Percentiles rank a stretch among this genome's conserved stretches.
phyloP scores from a whole-genome alignment of 2,329 filamentous ascomycete species.

The Alternaria hordeiaustralica region DNA sequence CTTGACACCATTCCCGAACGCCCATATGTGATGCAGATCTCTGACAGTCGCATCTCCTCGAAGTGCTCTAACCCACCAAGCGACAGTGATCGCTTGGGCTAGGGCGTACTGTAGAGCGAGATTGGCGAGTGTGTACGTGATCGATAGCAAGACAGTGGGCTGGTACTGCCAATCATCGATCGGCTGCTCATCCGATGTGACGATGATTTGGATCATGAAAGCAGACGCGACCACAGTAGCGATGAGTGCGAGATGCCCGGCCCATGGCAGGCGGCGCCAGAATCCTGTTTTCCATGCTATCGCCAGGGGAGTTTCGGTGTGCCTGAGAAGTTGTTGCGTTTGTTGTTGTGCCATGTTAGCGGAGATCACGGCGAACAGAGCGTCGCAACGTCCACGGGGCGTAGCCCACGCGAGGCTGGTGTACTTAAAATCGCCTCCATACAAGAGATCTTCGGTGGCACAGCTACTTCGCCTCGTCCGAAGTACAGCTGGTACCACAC shows the following conservation, averaged over 20 bases:
- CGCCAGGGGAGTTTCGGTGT: background rate
- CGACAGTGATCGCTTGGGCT: too few species aligned
- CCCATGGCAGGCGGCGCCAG: background rate
- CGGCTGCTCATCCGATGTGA: background rate
- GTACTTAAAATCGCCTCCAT: background rate
- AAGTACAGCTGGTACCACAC: background rate
- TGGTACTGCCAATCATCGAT: background rate
- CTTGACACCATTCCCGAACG: too few species aligned
- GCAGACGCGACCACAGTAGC: background rate
- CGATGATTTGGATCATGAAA: background rate
- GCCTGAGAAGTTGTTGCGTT: background rate
- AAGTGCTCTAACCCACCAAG: too few species aligned
- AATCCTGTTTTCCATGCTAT: background rate
- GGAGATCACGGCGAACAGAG: background rate
- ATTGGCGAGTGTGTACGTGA: too few species aligned
- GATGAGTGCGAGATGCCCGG: background rate
- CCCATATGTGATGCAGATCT: too few species aligned
- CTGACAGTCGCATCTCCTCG: too few species aligned
- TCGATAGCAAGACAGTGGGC: background rate
- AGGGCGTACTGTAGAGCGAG: too few species aligned
- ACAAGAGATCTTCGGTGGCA: background rate
- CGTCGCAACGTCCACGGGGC: background rate
- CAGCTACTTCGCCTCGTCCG: background rate
- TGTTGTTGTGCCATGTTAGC: background rate
- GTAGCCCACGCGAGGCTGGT: background rate